A percentile compares a stretch with the other conserved stretches of the same genome.
Evolutionary conservation across 2,329 filamentous ascomycete species (phyloP).

Genomic region (Fusarium hostae): DNA sequence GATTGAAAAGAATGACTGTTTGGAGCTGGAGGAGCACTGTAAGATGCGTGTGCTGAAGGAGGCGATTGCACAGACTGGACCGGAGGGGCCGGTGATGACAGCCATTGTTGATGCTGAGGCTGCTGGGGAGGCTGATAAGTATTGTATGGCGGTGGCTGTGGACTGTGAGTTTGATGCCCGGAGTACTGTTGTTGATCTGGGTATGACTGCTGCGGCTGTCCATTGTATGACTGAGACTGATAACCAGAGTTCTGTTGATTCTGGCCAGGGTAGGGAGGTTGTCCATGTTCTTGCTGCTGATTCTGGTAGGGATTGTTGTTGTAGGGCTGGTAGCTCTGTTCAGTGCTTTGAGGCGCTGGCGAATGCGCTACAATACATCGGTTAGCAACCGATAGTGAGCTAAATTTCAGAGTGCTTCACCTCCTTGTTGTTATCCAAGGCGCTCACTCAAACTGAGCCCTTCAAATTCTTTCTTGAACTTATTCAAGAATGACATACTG

Average conservation of each 20-base stretch:
- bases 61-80: neutral
- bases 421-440: slow-evolving; percentile 1
- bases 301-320: neutral
- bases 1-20: neutral
- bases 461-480: slow-evolving; percentile 35
- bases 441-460: slow-evolving; percentile 15
- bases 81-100: neutral
- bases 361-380: neutral
- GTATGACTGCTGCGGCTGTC: neutral
- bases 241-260: neutral
- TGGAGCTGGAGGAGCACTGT: fast-evolving
- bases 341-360: neutral
- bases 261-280: neutral
- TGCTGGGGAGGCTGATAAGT: neutral
- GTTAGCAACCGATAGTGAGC: neutral
- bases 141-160: neutral
- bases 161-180: neutral
- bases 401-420: neutral
- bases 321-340: neutral
- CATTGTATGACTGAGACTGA: slow-evolving; percentile 4
- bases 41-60: fast-evolving
- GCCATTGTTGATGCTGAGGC: slow-evolving; percentile 1
- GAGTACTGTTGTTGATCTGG: neutral
- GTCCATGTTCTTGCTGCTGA: slow-evolving; percentile 1
- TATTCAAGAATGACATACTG: slow-evolving; percentile 27